A percentile compares a stretch with the other conserved stretches of the same genome.
Evolutionary conservation across 148 eudicot species (phyloP).

Genomic region (Fagopyrum esculentum): DNA sequence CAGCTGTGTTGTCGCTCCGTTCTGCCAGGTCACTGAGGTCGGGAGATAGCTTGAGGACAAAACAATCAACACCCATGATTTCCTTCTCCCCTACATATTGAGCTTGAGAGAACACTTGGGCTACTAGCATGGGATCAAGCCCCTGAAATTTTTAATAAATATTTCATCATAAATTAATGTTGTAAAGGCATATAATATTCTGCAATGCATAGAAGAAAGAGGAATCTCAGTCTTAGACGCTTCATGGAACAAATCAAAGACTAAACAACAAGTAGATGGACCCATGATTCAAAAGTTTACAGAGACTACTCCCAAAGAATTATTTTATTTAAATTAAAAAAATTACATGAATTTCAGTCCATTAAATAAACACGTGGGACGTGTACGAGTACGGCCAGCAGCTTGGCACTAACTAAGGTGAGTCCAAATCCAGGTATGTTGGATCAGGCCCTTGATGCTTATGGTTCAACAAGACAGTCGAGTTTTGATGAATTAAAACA

Average conservation of each 20-base stretch:
- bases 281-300: not conserved
- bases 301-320: not conserved
- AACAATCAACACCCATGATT: slow-evolving; percentile 58
- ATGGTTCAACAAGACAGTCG: not conserved
- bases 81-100: slow-evolving; percentile 90
- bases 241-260: not conserved
- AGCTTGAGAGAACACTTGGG: slow-evolving; percentile 68
- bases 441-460: not conserved
- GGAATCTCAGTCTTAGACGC: not conserved
- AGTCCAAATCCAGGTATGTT: not conserved
- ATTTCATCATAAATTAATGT: not conserved
- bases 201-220: not conserved
- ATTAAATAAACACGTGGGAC: not conserved
- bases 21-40: slow-evolving; percentile 65
- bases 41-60: slow-evolving; percentile 66
- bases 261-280: not conserved
- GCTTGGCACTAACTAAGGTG: no score
- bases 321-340: not conserved
- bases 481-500: not conserved
- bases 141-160: slow-evolving; percentile 34
- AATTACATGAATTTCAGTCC: not conserved
- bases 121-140: slow-evolving; percentile 70
- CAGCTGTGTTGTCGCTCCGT: slow-evolving; percentile 76
- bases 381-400: not conserved
- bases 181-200: not conserved